Conservation (phyloP, 371 early-diverging fungal genomes). For the Circinella minor region DNA sequence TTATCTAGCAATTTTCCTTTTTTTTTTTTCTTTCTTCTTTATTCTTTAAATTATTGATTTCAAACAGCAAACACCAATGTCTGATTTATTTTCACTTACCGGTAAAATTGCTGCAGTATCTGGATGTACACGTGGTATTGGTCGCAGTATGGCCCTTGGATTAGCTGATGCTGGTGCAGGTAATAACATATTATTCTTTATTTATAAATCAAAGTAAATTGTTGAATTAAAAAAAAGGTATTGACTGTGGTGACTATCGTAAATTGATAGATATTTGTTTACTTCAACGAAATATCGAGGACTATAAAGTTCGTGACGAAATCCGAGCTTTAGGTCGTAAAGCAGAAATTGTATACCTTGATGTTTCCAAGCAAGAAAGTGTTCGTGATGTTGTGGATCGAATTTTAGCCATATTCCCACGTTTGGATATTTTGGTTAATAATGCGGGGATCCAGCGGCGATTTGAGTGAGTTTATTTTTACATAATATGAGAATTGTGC, state of each 20-base stretch:
- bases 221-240: no score
- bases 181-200: background rate
- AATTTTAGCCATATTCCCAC: conserved; percentile 25
- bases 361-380: conserved; percentile 22
- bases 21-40: conserved; percentile 9
- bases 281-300: conserved; percentile 29
- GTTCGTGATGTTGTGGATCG: conserved; percentile 23
- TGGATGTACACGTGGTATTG: conserved; percentile 41
- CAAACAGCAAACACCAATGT: background rate
- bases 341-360: conserved; percentile 32
- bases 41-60: background rate
- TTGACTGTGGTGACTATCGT: no score
- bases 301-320: conserved; percentile 25
- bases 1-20: background rate
- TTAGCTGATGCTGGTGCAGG: conserved; percentile 44
- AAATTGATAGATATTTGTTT: conserved; percentile 27
- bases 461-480: conserved; percentile 21
- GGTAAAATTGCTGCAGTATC: conserved; percentile 33
- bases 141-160: conserved; percentile 32
- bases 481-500: background rate
- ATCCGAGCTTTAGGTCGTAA: conserved; percentile 29
- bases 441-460: conserved; percentile 40
- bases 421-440: conserved; percentile 37
- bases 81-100: conserved; percentile 30
- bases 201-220: no score